Evolutionary conservation across 1,284 basidiomycete genomes (phyloP), one percentile per base, ranked within the genome.

Genomic region (Moniliophthora roreri): DNA sequence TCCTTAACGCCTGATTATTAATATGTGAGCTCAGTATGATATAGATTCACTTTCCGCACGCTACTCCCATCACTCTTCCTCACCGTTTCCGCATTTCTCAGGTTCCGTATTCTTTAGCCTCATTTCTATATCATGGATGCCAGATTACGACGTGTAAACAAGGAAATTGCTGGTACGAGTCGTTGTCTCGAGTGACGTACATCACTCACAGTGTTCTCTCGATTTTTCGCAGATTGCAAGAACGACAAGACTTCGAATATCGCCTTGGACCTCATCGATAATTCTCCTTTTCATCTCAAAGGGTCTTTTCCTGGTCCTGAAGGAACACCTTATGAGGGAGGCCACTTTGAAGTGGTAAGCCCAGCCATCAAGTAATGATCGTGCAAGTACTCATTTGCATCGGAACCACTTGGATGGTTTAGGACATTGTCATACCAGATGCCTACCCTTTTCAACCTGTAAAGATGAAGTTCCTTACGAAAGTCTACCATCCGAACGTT

Each of bases 401-500:
- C 40, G 18, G 28, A 32, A 32, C 11, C 28, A 6, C 28, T 32
- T 11, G 36, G 15, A 10, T n/a, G 8, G 13, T 28, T 20, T 23
- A 95, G 93, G 95, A 98, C 69, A 98, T 98, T 62, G 78, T 88
- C n/a, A 93, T 98, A 59, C 95, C 95, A 1, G 92, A 95, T 49
- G 82, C 88, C 46, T 98, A 98, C 68, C 96, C 96, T 4, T 98
- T 98, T 70, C 91, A 95, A 70, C 95, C 96, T 0, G 90, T 97
- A 58, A 98, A 98, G 79, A 98, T 99, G 95, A 95, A 95, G 69
- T 97, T 97, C 70, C 85, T 93, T 62, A 96, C 92, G 56, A 94
- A 95, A 71, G 92, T 98, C 41, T 99, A 98, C 69, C 96, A 98
- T 73, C 96, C 97, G 1, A 99, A 98, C 68, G 81, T 99, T 51